Conservation (phyloP, 108 stramenopile species). For the Conticribra guillardii region DNA sequence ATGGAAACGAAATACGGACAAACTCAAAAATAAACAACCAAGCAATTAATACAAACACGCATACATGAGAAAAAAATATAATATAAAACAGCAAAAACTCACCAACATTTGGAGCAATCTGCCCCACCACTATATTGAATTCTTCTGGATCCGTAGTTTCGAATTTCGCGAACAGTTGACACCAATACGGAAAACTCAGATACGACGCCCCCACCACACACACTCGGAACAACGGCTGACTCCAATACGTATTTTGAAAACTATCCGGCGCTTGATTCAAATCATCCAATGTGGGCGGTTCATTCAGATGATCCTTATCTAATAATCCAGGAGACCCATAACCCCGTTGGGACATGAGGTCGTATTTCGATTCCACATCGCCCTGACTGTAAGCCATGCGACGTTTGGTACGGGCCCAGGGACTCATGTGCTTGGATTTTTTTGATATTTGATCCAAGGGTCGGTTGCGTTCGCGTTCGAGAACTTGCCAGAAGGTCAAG, state of each 20-base stretch:
- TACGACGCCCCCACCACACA: constrained; percentile 3
- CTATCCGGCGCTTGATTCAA: constrained; percentile 17
- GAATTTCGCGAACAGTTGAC: constrained; percentile 9
- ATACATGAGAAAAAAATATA: too few relatives aligned
- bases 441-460: neutral
- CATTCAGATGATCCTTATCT: constrained; percentile 16
- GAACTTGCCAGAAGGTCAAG: constrained; percentile 13
- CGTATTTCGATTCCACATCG: constrained; percentile 14
- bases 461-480: constrained; percentile 9
- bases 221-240: constrained; percentile 10
- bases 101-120: constrained; percentile 22
- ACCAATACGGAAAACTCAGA: constrained; percentile 17
- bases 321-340: constrained; percentile 16
- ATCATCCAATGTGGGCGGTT: constrained; percentile 23
- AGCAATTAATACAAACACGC: too few relatives aligned
- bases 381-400: constrained; percentile 20
- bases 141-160: constrained; percentile 11
- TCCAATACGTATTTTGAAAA: constrained; percentile 16
- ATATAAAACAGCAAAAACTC: neutral
- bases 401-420: constrained; percentile 7
- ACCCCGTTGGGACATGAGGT: constrained; percentile 4
- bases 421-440: constrained; percentile 12
- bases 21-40: too few relatives aligned
- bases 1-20: too few relatives aligned
- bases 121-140: constrained; percentile 13